Conservation (phyloP, 1,284 basidiomycete genomes). For the Pseudozyma sp. region DNA sequence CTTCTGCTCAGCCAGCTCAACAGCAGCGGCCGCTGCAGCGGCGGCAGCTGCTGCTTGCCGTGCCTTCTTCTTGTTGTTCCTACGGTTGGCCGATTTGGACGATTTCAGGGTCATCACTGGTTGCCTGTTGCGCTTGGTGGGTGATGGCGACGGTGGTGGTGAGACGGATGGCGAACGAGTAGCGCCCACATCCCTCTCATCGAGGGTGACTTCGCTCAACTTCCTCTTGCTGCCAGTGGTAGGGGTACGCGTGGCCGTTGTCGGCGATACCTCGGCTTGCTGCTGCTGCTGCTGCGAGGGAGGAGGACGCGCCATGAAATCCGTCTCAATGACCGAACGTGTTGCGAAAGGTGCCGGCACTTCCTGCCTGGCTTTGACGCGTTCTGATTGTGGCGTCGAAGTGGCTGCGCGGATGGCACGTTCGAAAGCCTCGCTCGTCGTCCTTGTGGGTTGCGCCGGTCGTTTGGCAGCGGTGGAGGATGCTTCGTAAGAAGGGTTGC, state of each 20-base stretch:
- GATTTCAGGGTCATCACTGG: conserved; percentile 10
- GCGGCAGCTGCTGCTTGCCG: conserved; percentile 12
- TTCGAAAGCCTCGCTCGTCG: conserved; percentile 46
- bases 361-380: conserved; percentile 32
- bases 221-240: conserved; percentile 22
- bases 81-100: conserved; percentile 24
- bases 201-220: neutral
- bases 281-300: conserved; percentile 9
- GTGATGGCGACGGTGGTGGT: conserved; percentile 35
- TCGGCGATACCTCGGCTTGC: conserved; percentile 5
- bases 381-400: conserved; percentile 29
- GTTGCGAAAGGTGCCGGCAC: conserved; percentile 34
- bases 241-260: conserved; percentile 6
- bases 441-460: conserved; percentile 11
- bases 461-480: conserved; percentile 16
- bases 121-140: conserved; percentile 26
- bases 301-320: conserved; percentile 29
- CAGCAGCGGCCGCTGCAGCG: conserved; percentile 9
- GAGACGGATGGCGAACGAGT: conserved; percentile 27
- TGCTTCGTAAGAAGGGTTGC: conserved; percentile 39
- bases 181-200: neutral
- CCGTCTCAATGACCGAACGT: conserved; percentile 45
- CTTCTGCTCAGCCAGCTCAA: conserved; percentile 13
- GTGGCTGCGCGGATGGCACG: conserved; percentile 38
- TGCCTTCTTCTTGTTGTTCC: conserved; percentile 29